Evolutionary conservation across 495 filamentous ascomycete species (phyloP).

Genomic region (Thozetella sp.): DNA sequence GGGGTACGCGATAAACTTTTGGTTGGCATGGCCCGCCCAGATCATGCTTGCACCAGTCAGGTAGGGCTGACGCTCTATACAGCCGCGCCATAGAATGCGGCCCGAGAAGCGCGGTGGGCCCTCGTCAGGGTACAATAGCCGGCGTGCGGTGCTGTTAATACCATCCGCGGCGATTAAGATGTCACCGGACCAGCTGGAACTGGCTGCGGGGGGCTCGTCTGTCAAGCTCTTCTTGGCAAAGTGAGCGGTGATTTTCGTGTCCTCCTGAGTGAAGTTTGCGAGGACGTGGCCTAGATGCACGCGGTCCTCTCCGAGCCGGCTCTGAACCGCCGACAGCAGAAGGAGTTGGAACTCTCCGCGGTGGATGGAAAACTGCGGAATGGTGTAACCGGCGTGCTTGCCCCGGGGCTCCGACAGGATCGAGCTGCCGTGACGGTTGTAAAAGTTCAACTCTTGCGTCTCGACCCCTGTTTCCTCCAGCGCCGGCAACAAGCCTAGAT

Average conservation of each 20-base stretch:
- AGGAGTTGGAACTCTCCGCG: slow-evolving; percentile 16
- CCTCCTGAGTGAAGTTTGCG: slow-evolving; percentile 8
- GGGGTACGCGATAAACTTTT: slow-evolving; percentile 34
- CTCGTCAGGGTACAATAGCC: slow-evolving; percentile 14
- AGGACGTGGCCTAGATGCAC: slow-evolving; percentile 15
- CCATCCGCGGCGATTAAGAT: slow-evolving; percentile 11
- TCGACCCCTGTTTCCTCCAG: slow-evolving; percentile 7
- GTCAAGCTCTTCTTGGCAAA: slow-evolving; percentile 1
- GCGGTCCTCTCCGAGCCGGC: slow-evolving; percentile 6
- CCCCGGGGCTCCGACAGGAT: slow-evolving; percentile 16
- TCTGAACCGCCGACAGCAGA: slow-evolving; percentile 8
- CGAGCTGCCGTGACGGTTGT: slow-evolving; percentile 12
- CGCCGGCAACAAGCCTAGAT: slow-evolving; percentile 11
- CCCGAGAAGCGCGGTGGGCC: slow-evolving; percentile 14
- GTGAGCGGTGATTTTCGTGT: slow-evolving; percentile 7
- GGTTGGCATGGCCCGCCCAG: slow-evolving; percentile 31
- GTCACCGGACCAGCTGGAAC: slow-evolving; percentile 5
- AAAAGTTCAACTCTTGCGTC: slow-evolving; percentile 15
- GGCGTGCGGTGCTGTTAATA: slow-evolving; percentile 12
- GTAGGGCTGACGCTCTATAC: slow-evolving; percentile 12
- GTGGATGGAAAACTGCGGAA: slow-evolving; percentile 16
- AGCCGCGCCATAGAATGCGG: slow-evolving; percentile 15
- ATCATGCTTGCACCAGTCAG: slow-evolving; percentile 26
- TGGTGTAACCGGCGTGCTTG: slow-evolving; percentile 6
- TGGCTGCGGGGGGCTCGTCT: background rate